Evolutionary conservation across 805 yeast genomes (phyloP).

Genomic region (Cyberlindnera americana): DNA sequence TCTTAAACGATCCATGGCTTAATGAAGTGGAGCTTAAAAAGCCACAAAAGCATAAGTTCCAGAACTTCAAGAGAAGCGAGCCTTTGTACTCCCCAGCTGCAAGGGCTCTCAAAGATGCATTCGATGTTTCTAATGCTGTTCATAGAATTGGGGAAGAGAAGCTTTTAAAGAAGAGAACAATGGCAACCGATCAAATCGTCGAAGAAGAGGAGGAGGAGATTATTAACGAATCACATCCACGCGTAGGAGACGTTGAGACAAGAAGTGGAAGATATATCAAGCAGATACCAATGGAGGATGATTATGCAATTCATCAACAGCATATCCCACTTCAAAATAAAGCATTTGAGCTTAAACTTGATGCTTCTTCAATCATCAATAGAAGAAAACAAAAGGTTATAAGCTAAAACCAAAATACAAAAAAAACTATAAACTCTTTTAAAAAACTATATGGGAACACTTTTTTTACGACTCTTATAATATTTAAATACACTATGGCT

Average conservation of each 20-base stretch:
- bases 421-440: too few species aligned
- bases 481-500: too few species aligned
- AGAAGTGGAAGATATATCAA: slow-evolving; percentile 19
- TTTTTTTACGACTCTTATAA: too few species aligned
- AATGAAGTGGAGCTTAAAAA: slow-evolving; percentile 25
- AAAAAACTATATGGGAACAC: too few species aligned
- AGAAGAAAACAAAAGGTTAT: slow-evolving; percentile 34
- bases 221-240: slow-evolving; percentile 7
- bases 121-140: slow-evolving; percentile 81
- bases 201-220: slow-evolving; percentile 28
- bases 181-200: slow-evolving; percentile 12
- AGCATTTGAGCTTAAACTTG: slow-evolving; percentile 34
- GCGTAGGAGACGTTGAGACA: slow-evolving; percentile 19
- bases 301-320: slow-evolving; percentile 2
- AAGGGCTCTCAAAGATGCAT: slow-evolving; percentile 78
- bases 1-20: slow-evolving; percentile 71
- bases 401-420: too few species aligned
- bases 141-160: slow-evolving; percentile 47
- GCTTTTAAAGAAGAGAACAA: slow-evolving; percentile 13
- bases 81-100: slow-evolving; percentile 64
- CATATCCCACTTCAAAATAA: slow-evolving; percentile 16
- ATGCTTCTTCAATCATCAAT: slow-evolving; percentile 38
- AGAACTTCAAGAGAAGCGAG: slow-evolving; percentile 25
- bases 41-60: slow-evolving; percentile 20
- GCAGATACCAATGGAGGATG: slow-evolving; percentile 15